phyloP scores from a whole-genome alignment of 2,329 filamentous ascomycete genomes.

The Neofusicoccum kwambonambiense region DNA sequence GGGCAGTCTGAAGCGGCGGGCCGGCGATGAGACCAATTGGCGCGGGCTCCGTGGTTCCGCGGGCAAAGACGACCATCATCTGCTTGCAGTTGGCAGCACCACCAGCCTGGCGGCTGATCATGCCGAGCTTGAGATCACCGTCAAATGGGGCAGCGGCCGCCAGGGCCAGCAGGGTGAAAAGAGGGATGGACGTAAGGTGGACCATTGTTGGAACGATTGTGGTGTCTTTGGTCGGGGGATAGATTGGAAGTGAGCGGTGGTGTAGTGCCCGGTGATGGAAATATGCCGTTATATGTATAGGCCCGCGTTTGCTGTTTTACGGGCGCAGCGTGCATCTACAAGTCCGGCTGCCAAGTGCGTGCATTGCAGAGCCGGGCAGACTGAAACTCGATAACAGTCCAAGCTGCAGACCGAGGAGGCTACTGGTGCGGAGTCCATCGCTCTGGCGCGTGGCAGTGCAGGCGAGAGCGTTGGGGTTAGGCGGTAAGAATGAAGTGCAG shows the following conservation, averaged over 20 bases:
- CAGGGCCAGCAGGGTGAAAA: not conserved
- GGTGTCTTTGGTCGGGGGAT: not conserved
- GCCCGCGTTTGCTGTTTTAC: not conserved
- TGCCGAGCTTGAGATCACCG: not conserved
- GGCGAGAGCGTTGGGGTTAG: not conserved
- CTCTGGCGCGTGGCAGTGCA: not conserved
- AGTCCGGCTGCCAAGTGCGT: not conserved
- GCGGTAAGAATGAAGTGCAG: not conserved
- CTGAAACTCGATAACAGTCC: not conserved
- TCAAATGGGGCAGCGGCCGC: not conserved
- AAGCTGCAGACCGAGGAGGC: not conserved
- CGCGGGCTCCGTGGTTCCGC: conserved; percentile 54
- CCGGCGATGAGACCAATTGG: conserved; percentile 53
- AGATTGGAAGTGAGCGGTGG: not conserved
- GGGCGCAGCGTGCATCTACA: not conserved
- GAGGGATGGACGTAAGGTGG: not conserved
- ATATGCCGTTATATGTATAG: not conserved
- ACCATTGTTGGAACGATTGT: not conserved
- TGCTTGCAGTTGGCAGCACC: conserved; percentile 17
- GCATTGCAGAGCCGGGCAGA: not conserved
- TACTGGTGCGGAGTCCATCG: not conserved
- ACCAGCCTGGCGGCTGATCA: not conserved
- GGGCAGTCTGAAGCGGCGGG: conserved; percentile 51
- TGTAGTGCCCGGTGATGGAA: not conserved
- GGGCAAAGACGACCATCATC: conserved; percentile 57